These are phyloP conservation scores for Batrachochytrium dendrobatidis DNA, from an alignment of 371 early-diverging fungal genomes.

Conservation along the genomic window DNA sequence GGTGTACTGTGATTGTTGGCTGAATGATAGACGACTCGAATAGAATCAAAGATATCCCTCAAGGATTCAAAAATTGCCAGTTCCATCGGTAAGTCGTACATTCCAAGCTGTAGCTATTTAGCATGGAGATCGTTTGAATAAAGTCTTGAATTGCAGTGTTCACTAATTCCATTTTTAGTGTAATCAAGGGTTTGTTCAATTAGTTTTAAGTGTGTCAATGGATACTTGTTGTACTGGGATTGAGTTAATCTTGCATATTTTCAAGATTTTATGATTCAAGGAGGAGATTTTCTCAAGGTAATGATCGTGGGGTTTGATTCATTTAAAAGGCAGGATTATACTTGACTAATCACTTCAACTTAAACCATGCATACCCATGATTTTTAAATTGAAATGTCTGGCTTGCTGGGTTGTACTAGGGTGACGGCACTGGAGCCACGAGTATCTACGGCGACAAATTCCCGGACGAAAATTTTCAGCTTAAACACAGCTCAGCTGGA, in stretches of 20 bases:
- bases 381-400: conserved; percentile 12
- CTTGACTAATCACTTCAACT: background rate
- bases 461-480: conserved; percentile 91
- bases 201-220: too few species aligned
- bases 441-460: conserved; percentile 97
- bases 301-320: background rate
- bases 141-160: too few species aligned
- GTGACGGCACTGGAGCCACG: conserved; percentile 94
- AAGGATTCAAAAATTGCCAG: conserved; percentile 81
- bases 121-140: too few species aligned
- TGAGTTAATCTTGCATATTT: background rate
- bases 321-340: background rate
- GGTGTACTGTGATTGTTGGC: background rate
- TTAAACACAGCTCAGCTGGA: conserved; percentile 88
- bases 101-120: conserved; percentile 17
- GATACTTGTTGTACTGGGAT: too few species aligned
- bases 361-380: background rate
- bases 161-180: too few species aligned
- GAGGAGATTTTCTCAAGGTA: conserved; percentile 93
- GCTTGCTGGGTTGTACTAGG: conserved; percentile 11
- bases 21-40: background rate
- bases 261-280: conserved; percentile 97
- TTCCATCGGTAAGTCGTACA: conserved; percentile 87
- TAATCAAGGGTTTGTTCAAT: too few species aligned
- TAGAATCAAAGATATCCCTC: conserved; percentile 59